phyloP scores from a whole-genome alignment of 2,329 filamentous ascomycete species.

The Ophiocordyceps sinensis region DNA sequence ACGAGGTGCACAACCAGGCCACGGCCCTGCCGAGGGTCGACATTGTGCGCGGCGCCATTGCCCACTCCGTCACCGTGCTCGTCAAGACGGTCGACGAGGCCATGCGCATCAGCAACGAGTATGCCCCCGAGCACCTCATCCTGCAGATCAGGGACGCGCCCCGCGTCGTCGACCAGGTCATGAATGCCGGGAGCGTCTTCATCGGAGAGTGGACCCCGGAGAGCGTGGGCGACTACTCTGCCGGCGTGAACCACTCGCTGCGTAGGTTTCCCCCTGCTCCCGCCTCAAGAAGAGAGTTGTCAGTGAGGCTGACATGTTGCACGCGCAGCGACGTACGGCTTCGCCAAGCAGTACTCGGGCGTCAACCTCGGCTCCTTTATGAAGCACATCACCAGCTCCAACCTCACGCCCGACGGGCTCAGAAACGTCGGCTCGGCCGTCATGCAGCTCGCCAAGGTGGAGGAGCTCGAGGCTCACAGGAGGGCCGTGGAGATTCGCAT shows the following conservation, averaged over 20 bases:
- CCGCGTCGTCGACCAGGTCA: conserved; percentile 58
- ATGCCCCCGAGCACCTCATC: conserved; percentile 93
- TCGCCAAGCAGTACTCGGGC: conserved; percentile 95
- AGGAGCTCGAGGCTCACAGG: conserved; percentile 88
- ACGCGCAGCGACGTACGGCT: conserved; percentile 75
- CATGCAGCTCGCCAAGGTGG: conserved; percentile 88
- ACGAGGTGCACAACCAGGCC: conserved; percentile 80
- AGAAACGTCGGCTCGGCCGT: conserved; percentile 77
- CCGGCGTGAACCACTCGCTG: conserved; percentile 92
- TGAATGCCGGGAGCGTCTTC: conserved; percentile 94
- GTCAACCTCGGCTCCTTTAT: conserved; percentile 93
- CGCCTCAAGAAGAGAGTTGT: too few species aligned
- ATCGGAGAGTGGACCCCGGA: conserved; percentile 94
- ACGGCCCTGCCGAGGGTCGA: conserved; percentile 77
- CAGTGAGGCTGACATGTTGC: neutral
- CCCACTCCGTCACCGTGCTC: conserved; percentile 77
- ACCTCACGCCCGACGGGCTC: conserved; percentile 74
- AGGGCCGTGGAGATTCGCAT: conserved; percentile 78
- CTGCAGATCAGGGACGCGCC: conserved; percentile 72
- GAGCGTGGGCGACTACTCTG: conserved; percentile 94
- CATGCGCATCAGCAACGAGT: conserved; percentile 75
- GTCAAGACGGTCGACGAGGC: conserved; percentile 59
- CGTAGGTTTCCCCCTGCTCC: conserved; percentile 44
- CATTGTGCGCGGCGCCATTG: conserved; percentile 81
- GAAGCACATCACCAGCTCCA: conserved; percentile 94